A percentile compares a stretch with the other conserved stretches of the same genome.
phyloP scores from a whole-genome alignment of 2,329 filamentous ascomycete species.

The Penicillium sp. region DNA sequence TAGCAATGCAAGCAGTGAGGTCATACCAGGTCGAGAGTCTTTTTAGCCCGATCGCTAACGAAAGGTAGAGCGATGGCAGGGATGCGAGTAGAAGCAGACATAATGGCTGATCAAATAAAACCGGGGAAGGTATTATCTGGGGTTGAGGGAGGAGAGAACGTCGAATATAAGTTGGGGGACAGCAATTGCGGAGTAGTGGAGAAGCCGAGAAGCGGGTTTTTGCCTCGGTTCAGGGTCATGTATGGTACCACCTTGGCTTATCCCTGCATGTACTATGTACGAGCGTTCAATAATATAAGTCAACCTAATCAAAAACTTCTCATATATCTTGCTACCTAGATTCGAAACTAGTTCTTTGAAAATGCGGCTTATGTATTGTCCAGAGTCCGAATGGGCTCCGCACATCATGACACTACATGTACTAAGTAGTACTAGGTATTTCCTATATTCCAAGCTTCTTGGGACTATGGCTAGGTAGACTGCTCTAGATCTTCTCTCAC shows the following conservation, averaged over 20 bases:
- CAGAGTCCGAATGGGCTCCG: too few relatives aligned
- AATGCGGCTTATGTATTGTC: too few relatives aligned
- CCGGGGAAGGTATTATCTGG: background rate
- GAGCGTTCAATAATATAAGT: background rate
- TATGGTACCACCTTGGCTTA: background rate
- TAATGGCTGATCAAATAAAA: conserved; percentile 26
- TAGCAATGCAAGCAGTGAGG: background rate
- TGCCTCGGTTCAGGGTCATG: conserved; percentile 27
- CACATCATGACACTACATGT: too few relatives aligned
- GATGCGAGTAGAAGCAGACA: conserved; percentile 55
- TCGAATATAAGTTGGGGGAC: conserved; percentile 18
- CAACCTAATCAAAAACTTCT: too few relatives aligned
- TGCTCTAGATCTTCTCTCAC: background rate
- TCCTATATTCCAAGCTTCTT: background rate
- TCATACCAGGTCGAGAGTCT: conserved; percentile 71
- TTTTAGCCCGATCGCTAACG: conserved; percentile 81
- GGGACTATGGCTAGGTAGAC: background rate
- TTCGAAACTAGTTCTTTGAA: too few relatives aligned
- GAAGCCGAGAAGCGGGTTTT: conserved; percentile 28
- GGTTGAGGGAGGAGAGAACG: background rate
- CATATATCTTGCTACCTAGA: too few relatives aligned
- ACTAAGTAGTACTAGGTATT: background rate
- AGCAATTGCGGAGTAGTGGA: conserved; percentile 31
- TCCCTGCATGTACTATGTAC: background rate
- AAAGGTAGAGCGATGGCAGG: conserved; percentile 59